Base-by-base conservation (phyloP, 1,139 yeast genomes). In the Geotrichum reessii region DNA sequence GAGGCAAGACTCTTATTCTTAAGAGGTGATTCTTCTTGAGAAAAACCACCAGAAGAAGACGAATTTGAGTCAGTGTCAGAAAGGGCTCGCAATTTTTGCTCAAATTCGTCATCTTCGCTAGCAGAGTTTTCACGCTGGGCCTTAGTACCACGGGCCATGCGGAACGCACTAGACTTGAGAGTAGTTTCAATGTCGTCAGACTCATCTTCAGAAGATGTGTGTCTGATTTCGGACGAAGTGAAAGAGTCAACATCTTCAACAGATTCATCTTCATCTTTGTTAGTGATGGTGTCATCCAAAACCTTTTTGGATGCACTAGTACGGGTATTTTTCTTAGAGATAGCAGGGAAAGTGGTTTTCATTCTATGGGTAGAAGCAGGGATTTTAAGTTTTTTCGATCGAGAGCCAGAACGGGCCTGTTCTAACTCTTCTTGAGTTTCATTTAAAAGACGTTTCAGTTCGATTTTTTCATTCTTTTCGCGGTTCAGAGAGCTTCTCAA, bases 401-500 rank as follows among this genome's bases (percentile, higher is more conserved):
- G 50, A 7, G 42, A 21, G 3, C 56, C 56, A 27, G 37, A 27
- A 11, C 50, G 49, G 6, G 22, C 37, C 28, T 44, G 58, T 21
- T 63, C 67, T 27, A 64, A 55, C 52, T 68, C 69, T 28, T 64
- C 67, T 53, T 67, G 66, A 7, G 66, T 61, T 7, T 69, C 71
- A 4, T 64, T 50, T 17, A 69, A 58, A 46, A 61, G 62, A 3
- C 71, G 66, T 53, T 68, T 68, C 33, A 74, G 64, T 47, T 71
- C 75, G 9, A 66, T 48, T 61, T 73, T 73, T 55, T 73, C 77
- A 14, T 67, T 53, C 50, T 73, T 68, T 54, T 74, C 78, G 57
- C 69, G 68, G 49, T 68, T 67, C 14, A 72, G 59, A 22, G 69
- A 65, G 52, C 63, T 65, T 42, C 70, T 65, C 51, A 70, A 62